Evolutionary conservation across 331 rosid genomes (phyloP), one percentile per base, ranked within the genome.

Genomic region (Stylosanthes scabra): DNA sequence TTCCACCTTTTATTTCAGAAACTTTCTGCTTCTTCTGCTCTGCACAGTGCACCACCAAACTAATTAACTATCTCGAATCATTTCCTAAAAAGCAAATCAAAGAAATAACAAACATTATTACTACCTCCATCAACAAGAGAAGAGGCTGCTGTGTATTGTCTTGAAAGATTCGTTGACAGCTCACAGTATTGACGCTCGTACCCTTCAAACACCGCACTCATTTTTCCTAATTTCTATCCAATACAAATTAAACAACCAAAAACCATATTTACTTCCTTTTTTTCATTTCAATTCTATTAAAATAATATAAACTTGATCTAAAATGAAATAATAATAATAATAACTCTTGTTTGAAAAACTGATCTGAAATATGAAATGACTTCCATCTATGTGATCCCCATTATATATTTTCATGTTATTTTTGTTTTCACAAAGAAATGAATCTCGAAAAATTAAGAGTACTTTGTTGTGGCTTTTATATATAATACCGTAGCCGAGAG

Each of bases 101-200:
- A 41, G 14, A 51, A 49, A 0, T n/a, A 29, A 50, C 29, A 44
- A 49, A 49, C 14, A 71, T 7, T 45, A 68, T 41, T 11, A 57
- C 61, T 75, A 89, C 92, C 92, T 80, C 87, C 87, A 50, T 63
- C 84, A 49, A 83, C 84, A 49, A 83, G 79, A 58, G 80, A 75
- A 67, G 84, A 61, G 20, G 83, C 86, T 59, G 84, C 78, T 34
- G 87, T 77, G 74, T 86, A 85, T 46, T 87, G 84, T 59, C 71
- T 60, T 10, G 83, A 78, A 70, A 89, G 74, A 80, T 78, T 81
- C 28, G 82, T 80, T 2, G 88, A 87, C 25, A 85, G 78, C 70
- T 87, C 92, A 81, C 88, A 80, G 62, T 75, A 87, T 71, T 85
- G 87, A 72, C 86, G 88, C 72, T 89, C 90, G 76, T 87, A 89